Conservation (phyloP, 225 moss, liverwort and hornwort genomes). For the Asterella californica region DNA sequence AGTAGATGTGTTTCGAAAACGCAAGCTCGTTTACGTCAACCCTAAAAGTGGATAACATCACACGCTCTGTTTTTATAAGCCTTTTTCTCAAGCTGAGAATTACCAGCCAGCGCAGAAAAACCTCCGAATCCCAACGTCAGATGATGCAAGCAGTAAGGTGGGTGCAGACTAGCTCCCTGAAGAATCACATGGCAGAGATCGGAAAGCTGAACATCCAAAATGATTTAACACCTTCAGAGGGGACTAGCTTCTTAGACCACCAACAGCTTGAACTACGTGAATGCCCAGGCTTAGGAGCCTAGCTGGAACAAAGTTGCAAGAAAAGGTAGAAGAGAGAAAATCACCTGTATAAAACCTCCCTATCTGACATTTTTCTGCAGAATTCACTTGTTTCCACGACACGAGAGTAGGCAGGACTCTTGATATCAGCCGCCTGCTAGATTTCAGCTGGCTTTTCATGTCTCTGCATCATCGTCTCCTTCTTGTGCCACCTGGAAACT, state of each 20-base stretch:
- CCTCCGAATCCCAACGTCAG: background rate
- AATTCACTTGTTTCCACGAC: background rate
- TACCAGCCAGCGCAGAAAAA: background rate
- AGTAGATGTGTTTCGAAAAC: background rate
- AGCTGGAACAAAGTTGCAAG: background rate
- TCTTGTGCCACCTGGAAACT: background rate
- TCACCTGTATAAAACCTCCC: conserved; percentile 43
- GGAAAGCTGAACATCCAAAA: background rate
- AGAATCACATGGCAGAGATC: background rate
- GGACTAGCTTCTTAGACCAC: background rate
- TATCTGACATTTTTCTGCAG: conserved; percentile 28
- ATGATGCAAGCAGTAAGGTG: background rate
- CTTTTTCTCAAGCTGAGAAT: background rate
- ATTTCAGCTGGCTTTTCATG: conserved; percentile 1
- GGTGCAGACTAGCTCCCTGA: background rate
- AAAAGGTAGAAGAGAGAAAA: conserved; percentile 1
- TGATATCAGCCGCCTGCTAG: background rate
- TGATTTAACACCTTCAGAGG: background rate
- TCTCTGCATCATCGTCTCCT: background rate
- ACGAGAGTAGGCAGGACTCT: background rate
- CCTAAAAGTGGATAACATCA: background rate
- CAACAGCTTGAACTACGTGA: background rate
- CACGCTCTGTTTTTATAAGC: background rate
- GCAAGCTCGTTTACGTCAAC: background rate
- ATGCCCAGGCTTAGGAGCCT: background rate